Percentiles rank a stretch among this genome's conserved stretches.
These are phyloP conservation scores for Acacia confusa DNA, from an alignment of 306 rosid species.

Conservation along the genomic window DNA sequence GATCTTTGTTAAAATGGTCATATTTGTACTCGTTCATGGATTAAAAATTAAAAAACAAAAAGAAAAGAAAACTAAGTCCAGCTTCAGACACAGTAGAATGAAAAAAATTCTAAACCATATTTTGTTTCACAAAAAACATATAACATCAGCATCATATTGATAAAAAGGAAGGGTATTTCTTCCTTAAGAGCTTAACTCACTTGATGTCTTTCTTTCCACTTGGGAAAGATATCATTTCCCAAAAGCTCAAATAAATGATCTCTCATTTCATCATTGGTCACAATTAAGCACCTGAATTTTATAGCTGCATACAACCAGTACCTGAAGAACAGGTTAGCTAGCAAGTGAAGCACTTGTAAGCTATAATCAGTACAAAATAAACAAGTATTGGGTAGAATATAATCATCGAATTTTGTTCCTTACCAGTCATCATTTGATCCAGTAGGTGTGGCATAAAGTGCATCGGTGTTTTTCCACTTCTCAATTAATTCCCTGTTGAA, in stretches of 20 bases:
- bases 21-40: slow-evolving; percentile 1
- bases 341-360: slow-evolving; percentile 26
- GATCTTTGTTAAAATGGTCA: slow-evolving; percentile 22
- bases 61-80: slow-evolving; percentile 12
- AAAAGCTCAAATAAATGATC: slow-evolving; percentile 90
- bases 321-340: slow-evolving; percentile 70
- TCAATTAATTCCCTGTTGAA: slow-evolving; percentile 68
- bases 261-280: slow-evolving; percentile 96
- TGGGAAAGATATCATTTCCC: slow-evolving; percentile 92
- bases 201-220: slow-evolving; percentile 99
- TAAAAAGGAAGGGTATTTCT: slow-evolving; percentile 5
- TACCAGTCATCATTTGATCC: slow-evolving; percentile 98
- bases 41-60: background rate
- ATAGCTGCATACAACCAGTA: slow-evolving; percentile 98
- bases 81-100: background rate
- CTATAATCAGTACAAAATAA: slow-evolving; percentile 13
- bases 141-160: slow-evolving; percentile 5
- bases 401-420: slow-evolving; percentile 32
- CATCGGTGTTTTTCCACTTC: slow-evolving; percentile 76
- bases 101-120: slow-evolving; percentile 10
- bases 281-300: slow-evolving; percentile 82
- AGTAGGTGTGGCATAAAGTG: slow-evolving; percentile 81
- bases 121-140: background rate
- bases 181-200: slow-evolving; percentile 48
- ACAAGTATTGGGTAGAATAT: background rate